phyloP scores from a whole-genome alignment of 2,329 filamentous ascomycete genomes.

The Aspergillus neoniger region DNA sequence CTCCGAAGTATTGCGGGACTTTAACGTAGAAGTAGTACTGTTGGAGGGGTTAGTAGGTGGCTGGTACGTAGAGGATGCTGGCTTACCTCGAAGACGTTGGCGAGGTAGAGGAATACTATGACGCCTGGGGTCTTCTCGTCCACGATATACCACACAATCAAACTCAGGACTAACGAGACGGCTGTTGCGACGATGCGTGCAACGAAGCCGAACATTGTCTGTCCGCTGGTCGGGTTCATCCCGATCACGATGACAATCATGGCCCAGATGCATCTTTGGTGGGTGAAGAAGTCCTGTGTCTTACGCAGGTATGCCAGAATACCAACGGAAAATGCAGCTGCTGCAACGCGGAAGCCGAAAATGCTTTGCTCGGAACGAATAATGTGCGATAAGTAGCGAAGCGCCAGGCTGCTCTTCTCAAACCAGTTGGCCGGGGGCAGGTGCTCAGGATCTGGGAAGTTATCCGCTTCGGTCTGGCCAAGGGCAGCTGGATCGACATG shows the following conservation, averaged over 20 bases:
- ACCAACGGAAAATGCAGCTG: slow-evolving; percentile 69
- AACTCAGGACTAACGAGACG: slow-evolving; percentile 61
- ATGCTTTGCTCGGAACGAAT: slow-evolving; percentile 64
- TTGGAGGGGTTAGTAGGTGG: slow-evolving; percentile 1
- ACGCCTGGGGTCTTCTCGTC: slow-evolving; percentile 62
- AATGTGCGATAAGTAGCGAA: slow-evolving; percentile 60
- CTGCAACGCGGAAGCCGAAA: slow-evolving; percentile 70
- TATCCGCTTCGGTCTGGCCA: slow-evolving; percentile 52
- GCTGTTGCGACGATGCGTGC: slow-evolving; percentile 65
- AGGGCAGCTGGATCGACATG: slow-evolving; percentile 42
- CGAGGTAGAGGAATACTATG: slow-evolving; percentile 69
- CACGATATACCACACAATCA: slow-evolving; percentile 72
- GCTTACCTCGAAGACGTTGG: slow-evolving; percentile 56
- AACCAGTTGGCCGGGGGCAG: slow-evolving; percentile 62
- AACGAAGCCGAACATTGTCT: slow-evolving; percentile 69
- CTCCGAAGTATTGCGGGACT: slow-evolving; percentile 62
- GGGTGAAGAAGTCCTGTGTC: slow-evolving; percentile 66
- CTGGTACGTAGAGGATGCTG: background rate
- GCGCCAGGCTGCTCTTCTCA: slow-evolving; percentile 61
- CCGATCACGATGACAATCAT: slow-evolving; percentile 73
- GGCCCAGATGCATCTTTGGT: slow-evolving; percentile 71
- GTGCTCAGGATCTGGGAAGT: slow-evolving; percentile 66
- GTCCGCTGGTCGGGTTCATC: slow-evolving; percentile 68
- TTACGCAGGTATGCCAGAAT: slow-evolving; percentile 65
- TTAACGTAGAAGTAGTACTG: slow-evolving; percentile 68